These are phyloP conservation scores for Microstegium vimineum DNA, from an alignment of 176 grass and related monocot species.

Conservation along the genomic window DNA sequence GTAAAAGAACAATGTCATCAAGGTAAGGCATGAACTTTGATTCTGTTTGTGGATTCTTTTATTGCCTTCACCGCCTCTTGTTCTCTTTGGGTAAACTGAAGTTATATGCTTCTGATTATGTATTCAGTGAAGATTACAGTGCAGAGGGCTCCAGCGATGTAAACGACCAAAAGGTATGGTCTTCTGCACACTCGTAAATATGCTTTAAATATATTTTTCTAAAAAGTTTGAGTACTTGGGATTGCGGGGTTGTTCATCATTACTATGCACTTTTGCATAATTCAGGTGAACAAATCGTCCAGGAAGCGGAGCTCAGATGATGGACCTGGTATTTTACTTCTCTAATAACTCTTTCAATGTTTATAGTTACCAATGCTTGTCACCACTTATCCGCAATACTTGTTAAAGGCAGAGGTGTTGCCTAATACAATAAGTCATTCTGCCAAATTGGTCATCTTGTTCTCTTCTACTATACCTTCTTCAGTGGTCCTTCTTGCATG, in stretches of 20 bases:
- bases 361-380: not conserved
- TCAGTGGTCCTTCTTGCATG: not conserved
- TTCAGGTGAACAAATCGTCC: constrained; percentile 41
- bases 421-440: constrained; percentile 3
- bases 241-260: not conserved
- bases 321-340: constrained; percentile 41
- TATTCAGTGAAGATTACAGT: constrained; percentile 56
- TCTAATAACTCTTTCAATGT: not conserved
- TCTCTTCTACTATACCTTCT: constrained; percentile 2
- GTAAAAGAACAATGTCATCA: constrained; percentile 49
- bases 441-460: constrained; percentile 4
- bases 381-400: not conserved
- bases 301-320: constrained; percentile 51
- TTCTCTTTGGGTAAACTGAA: constrained; percentile 33
- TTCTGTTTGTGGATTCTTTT: not conserved
- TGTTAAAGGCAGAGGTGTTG: not conserved
- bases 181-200: not conserved
- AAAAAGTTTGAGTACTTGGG: not conserved
- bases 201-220: not conserved
- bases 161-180: constrained; percentile 50
- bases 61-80: not conserved
- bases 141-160: constrained; percentile 77
- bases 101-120: not conserved
- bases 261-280: not conserved
- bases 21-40: constrained; percentile 25